Conservation (phyloP, 1,284 basidiomycete species). For the Ganoderma multipileum region DNA sequence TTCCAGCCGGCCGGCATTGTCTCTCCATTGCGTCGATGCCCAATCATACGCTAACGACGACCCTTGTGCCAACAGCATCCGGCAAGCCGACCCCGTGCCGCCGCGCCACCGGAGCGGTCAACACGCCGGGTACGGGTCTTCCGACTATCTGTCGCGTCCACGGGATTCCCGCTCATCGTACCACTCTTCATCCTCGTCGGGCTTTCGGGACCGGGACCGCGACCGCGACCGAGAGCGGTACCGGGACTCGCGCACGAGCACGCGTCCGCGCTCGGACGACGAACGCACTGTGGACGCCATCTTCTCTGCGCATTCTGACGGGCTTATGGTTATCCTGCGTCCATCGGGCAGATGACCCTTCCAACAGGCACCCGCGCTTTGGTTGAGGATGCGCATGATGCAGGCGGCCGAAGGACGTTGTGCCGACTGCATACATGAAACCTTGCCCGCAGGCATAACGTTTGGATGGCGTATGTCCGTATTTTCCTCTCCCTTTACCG, state of each 20-base stretch:
- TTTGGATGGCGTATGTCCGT: neutral
- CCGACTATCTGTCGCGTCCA: constrained; percentile 4
- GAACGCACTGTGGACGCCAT: constrained; percentile 73
- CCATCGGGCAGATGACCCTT: constrained; percentile 21
- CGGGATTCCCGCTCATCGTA: constrained; percentile 14
- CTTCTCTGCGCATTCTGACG: constrained; percentile 82
- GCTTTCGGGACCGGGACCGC: constrained; percentile 20
- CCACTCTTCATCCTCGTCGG: constrained; percentile 13
- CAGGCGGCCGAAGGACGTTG: neutral
- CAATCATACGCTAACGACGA: constrained; percentile 6
- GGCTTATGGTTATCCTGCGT: constrained; percentile 77
- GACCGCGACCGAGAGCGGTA: constrained; percentile 21
- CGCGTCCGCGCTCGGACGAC: constrained; percentile 33
- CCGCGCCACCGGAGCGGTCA: constrained; percentile 31
- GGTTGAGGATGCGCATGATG: neutral
- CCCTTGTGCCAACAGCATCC: constrained; percentile 30
- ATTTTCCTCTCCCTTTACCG: neutral
- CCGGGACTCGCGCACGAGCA: constrained; percentile 17
- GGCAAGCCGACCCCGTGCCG: constrained; percentile 33
- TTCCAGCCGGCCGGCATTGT: neutral
- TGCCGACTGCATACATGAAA: neutral
- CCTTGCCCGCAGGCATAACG: neutral
- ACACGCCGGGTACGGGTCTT: constrained; percentile 7
- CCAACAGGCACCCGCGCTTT: neutral
- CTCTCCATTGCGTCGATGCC: neutral